phyloP scores from a whole-genome alignment of 257 asterid species.

The Solanum verrucosum region DNA sequence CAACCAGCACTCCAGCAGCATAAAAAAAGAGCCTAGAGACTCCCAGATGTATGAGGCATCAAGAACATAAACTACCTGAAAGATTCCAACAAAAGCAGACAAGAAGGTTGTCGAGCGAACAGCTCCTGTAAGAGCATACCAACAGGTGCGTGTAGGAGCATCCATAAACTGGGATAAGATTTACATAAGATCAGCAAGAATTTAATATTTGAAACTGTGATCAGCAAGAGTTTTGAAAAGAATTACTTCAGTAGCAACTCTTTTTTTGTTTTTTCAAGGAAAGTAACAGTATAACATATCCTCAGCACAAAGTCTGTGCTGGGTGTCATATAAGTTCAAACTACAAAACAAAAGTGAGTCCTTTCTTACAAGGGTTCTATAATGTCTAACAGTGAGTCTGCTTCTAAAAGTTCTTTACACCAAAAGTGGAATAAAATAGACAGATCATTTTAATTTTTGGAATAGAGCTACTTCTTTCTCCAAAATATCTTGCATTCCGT shows the following conservation, averaged over 20 bases:
- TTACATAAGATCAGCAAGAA: neutral
- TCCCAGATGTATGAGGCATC: neutral
- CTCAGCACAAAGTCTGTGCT: neutral
- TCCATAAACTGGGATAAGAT: constrained; percentile 66
- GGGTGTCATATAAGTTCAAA: neutral
- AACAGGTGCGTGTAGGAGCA: constrained; percentile 79
- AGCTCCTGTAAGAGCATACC: constrained; percentile 84
- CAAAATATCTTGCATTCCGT: neutral
- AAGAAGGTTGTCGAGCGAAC: constrained; percentile 89
- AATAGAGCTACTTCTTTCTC: neutral
- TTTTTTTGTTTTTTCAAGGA: neutral
- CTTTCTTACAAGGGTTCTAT: neutral
- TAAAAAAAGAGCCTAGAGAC: neutral
- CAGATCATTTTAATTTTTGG: neutral
- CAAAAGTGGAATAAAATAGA: neutral
- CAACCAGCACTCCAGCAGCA: neutral
- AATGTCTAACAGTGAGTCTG: neutral
- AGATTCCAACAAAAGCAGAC: constrained; percentile 94
- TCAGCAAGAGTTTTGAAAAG: neutral
- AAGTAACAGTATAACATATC: neutral
- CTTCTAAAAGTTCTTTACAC: neutral
- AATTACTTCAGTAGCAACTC: neutral
- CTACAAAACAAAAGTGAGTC: neutral
- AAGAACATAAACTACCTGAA: constrained; percentile 57
- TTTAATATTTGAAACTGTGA: neutral